Conservation (phyloP, 1,139 yeast genomes). For the Petasospora fabianii region DNA sequence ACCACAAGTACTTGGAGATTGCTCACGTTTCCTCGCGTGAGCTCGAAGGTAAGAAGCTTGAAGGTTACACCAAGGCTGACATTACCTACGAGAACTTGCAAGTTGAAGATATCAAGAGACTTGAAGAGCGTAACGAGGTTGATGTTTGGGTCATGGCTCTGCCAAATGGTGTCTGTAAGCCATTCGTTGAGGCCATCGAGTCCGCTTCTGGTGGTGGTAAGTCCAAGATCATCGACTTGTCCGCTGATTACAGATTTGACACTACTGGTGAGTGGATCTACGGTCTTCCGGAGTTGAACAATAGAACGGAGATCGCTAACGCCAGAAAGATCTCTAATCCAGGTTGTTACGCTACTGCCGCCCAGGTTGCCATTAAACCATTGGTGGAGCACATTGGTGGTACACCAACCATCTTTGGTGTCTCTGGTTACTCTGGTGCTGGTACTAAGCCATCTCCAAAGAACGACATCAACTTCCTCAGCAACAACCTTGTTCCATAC, state of each 20-base stretch:
- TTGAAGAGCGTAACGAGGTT: conserved; percentile 74
- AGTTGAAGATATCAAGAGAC: conserved; percentile 74
- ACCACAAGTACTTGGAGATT: conserved; percentile 82
- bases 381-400: conserved; percentile 60
- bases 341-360: conserved; percentile 98
- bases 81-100: conserved; percentile 82
- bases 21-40: conserved; percentile 96
- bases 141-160: conserved; percentile 99
- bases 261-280: conserved; percentile 84
- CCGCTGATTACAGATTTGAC: conserved; percentile 96
- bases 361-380: conserved; percentile 91
- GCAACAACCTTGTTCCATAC: conserved; percentile 88
- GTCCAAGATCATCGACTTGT: conserved; percentile 83
- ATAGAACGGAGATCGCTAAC: conserved; percentile 60
- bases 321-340: conserved; percentile 92
- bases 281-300: conserved; percentile 81
- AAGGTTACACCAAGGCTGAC: conserved; percentile 80
- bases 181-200: conserved; percentile 92
- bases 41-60: conserved; percentile 77
- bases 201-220: conserved; percentile 41
- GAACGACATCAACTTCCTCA: conserved; percentile 72
- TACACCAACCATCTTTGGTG: conserved; percentile 85
- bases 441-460: conserved; percentile 98
- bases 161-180: conserved; percentile 97
- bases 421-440: conserved; percentile 98